Conservation (phyloP, 768 basidiomycete genomes). For the Pleurotus eryngii region DNA sequence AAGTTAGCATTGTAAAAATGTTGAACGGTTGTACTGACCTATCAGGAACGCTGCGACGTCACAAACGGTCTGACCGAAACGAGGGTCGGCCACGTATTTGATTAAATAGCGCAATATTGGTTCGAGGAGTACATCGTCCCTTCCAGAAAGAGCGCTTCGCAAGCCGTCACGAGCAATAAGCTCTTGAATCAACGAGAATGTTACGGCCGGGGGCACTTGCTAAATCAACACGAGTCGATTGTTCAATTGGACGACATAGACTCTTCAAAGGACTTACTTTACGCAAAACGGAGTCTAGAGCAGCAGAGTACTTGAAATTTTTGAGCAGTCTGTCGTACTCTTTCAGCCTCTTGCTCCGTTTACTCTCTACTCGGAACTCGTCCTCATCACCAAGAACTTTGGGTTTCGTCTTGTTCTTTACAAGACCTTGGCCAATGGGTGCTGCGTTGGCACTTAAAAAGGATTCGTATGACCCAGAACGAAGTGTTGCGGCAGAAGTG, state of each 20-base stretch:
- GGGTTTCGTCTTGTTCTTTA: constrained; percentile 44
- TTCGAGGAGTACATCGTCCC: constrained; percentile 92
- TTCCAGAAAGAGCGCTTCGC: constrained; percentile 77
- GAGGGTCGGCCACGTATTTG: constrained; percentile 83
- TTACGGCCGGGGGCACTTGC: constrained; percentile 80
- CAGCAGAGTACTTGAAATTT: constrained; percentile 90
- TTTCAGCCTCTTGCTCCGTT: constrained; percentile 65
- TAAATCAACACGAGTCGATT: constrained; percentile 22
- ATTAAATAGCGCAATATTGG: constrained; percentile 85
- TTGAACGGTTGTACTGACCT: constrained; percentile 47
- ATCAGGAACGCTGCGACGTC: constrained; percentile 79
- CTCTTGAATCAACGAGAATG: constrained; percentile 91
- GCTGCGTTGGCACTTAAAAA: constrained; percentile 57
- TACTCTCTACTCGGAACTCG: constrained; percentile 76
- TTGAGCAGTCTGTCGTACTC: constrained; percentile 91
- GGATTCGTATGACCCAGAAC: constrained; percentile 62
- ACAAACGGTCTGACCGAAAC: constrained; percentile 88
- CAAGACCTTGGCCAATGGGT: constrained; percentile 50
- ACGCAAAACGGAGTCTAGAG: constrained; percentile 85
- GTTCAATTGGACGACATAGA: no score
- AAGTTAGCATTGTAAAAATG: constrained; percentile 6
- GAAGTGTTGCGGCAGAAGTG: constrained; percentile 37
- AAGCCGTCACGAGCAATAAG: constrained; percentile 90
- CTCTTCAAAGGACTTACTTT: constrained; percentile 47
- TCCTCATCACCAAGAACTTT: constrained; percentile 59